A percentile compares a stretch with the other conserved stretches of the same genome.
Conservation (phyloP, 164 flowering plant genomes). For the Liriodendron chinense region DNA sequence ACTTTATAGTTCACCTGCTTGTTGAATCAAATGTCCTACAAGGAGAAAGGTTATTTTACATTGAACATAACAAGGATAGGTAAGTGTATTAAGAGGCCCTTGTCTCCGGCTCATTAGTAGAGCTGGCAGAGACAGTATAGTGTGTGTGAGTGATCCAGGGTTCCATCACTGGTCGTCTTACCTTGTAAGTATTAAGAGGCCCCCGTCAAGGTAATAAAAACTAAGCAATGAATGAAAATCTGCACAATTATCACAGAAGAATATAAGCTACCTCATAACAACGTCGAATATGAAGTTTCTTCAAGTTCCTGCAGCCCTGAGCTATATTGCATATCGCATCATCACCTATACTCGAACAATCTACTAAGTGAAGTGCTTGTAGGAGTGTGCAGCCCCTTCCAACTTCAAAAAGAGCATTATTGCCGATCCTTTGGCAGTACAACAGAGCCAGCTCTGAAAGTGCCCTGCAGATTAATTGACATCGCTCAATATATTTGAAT, state of each 20-base stretch:
- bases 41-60: too few species aligned
- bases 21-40: too few species aligned
- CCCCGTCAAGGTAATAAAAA: not conserved
- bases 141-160: too few species aligned
- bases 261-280: constrained; percentile 68
- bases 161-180: too few species aligned
- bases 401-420: constrained; percentile 63
- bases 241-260: not conserved
- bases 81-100: too few species aligned
- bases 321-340: constrained; percentile 78
- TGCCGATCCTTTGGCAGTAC: constrained; percentile 73
- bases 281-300: constrained; percentile 84
- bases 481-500: not conserved
- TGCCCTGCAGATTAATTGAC: constrained; percentile 39
- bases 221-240: not conserved
- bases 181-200: too few species aligned
- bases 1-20: too few species aligned
- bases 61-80: too few species aligned
- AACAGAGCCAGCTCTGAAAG: constrained; percentile 73
- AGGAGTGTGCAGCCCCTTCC: constrained; percentile 75
- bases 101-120: too few species aligned
- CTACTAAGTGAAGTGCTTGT: constrained; percentile 84
- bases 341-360: constrained; percentile 82
- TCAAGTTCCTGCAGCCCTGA: constrained; percentile 66
- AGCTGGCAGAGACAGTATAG: too few species aligned